These are phyloP conservation scores for Podospora didyma DNA, from an alignment of 495 filamentous ascomycete genomes.

Conservation along the genomic window DNA sequence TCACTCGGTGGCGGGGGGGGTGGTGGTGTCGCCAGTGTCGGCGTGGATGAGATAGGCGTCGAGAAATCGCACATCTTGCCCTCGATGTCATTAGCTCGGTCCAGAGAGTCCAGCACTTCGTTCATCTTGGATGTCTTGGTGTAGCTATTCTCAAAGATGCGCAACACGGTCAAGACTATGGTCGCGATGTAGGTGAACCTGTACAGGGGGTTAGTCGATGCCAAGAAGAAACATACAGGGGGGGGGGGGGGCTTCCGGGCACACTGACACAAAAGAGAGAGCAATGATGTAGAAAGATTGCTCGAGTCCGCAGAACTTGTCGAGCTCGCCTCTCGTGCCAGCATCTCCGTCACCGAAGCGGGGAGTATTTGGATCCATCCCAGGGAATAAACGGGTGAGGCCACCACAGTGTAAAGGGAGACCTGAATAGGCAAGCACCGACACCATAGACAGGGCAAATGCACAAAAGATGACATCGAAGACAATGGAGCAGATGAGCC, in stretches of 20 bases:
- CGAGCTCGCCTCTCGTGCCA: conserved; percentile 23
- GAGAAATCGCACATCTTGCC: conserved; percentile 16
- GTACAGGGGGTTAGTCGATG: conserved; percentile 2
- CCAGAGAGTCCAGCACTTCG: conserved; percentile 19
- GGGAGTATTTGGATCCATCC: not conserved
- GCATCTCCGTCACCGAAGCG: conserved; percentile 25
- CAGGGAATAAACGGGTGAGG: conserved; percentile 15
- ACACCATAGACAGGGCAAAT: conserved; percentile 28
- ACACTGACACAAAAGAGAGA: conserved; percentile 30
- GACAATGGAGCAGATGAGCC: conserved; percentile 23
- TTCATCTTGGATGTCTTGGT: conserved; percentile 18
- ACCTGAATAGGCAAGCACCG: conserved; percentile 27
- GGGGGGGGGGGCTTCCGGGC: not conserved
- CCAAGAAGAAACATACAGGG: not conserved
- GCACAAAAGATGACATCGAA: conserved; percentile 27
- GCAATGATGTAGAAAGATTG: conserved; percentile 31
- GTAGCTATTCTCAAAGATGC: conserved; percentile 29
- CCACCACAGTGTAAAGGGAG: conserved; percentile 34
- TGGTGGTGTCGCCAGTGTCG: not conserved
- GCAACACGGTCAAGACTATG: conserved; percentile 25
- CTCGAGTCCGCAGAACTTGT: conserved; percentile 32
- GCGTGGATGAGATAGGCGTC: conserved; percentile 3
- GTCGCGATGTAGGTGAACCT: conserved; percentile 38
- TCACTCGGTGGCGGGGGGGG: conserved; percentile 24
- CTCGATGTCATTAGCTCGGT: conserved; percentile 23